Conservation (phyloP, 345 rosid species). For the Tarenaya hassleriana region DNA sequence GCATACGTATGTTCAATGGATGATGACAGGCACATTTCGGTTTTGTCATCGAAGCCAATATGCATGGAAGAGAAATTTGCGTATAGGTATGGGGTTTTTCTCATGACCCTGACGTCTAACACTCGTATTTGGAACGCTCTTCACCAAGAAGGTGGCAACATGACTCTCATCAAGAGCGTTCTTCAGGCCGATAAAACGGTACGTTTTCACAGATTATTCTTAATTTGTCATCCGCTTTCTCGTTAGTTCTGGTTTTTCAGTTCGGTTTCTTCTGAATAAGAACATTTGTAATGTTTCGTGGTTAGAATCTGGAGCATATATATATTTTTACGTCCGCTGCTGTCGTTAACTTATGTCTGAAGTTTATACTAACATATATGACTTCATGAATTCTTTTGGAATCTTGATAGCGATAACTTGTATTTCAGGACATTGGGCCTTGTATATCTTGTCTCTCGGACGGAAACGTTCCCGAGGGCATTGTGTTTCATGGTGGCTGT, state of each 20-base stretch:
- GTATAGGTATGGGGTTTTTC: slow-evolving; percentile 22
- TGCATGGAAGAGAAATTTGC: background rate
- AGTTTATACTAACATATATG: too few species aligned
- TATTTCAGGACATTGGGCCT: too few species aligned
- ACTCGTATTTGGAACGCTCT: slow-evolving; percentile 38
- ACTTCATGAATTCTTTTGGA: too few species aligned
- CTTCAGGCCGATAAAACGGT: slow-evolving; percentile 20
- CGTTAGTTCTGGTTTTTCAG: too few species aligned
- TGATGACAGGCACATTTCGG: background rate
- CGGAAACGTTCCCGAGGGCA: background rate
- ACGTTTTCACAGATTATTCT: background rate
- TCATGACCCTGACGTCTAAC: slow-evolving; percentile 32
- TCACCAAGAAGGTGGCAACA: slow-evolving; percentile 14
- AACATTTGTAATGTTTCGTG: too few species aligned
- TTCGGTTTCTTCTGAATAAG: too few species aligned
- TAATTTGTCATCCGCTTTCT: too few species aligned
- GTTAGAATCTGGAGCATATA: too few species aligned
- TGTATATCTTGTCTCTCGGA: background rate
- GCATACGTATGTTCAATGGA: slow-evolving; percentile 23
- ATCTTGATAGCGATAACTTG: too few species aligned
- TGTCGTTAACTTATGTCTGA: too few species aligned
- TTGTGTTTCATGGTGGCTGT: slow-evolving; percentile 15
- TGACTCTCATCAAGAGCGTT: slow-evolving; percentile 24
- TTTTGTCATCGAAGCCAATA: slow-evolving; percentile 24
- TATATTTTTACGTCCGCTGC: too few species aligned